Base-by-base conservation (phyloP, 2,329 filamentous ascomycete species). In the Meredithiella fracta region DNA sequence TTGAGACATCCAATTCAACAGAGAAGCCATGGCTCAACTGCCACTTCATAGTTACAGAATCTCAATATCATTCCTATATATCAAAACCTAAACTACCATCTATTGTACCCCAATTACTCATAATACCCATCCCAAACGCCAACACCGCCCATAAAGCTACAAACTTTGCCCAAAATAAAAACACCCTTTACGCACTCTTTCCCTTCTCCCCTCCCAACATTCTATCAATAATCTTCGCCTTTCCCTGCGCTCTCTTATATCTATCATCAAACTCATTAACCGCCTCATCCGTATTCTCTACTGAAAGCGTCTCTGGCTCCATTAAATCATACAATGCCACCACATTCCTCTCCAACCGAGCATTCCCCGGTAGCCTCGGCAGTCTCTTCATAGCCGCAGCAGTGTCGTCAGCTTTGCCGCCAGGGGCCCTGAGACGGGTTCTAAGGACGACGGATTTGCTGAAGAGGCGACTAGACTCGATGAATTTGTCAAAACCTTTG, bases 231-330 rank as follows among this genome's bases (percentile, higher is more conserved):
- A 98, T 77, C 68, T 91, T 94, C 1, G 79, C 78, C 66, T 95
- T 96, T 2, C 85, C 85, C 62, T 81, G 78, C 3, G 89, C 91
- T 60, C 86, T 79, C 69, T 90, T 92, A 40, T 94, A 65, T 11
- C 90, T 76, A 66, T 96, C 87, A 64, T 98, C 92, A 64, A 94
- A 90, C 63, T 96, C 90, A 53, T 85, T 84, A 22, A 98, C 89
- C 0, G 84, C 83, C 50, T 94, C 87, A 65, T 97, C 91, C 3
- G 79, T 84, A 65, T 98, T 98, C 58, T 83, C 76, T 20, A 82
- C 90, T 15, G 82, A 82, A 47, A 96, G 69, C 1, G 82, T 91
- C 3, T 81, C 80, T 0, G 83, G 82, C 66, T 95, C 88, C 2
- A 88, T 82, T 14, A 96, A 73, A 23, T 84, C 82, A 60, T 88